A percentile compares a stretch with the other conserved stretches of the same genome.
Conservation (phyloP, 345 rosid genomes). For the Gossypium australe region DNA sequence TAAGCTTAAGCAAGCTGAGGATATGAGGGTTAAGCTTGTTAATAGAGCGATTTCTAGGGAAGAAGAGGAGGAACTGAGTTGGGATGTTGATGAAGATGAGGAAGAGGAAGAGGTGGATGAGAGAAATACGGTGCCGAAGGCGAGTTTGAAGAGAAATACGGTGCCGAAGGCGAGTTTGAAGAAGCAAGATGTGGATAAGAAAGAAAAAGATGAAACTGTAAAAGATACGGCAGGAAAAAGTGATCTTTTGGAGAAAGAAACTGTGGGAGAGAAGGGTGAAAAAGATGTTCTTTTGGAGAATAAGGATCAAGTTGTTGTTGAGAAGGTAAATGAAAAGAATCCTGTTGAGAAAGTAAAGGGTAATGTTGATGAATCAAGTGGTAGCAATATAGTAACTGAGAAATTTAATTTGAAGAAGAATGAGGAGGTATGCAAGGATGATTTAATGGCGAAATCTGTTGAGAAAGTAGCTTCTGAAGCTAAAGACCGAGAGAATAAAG, state of each 20-base stretch:
- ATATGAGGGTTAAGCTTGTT: slow-evolving; percentile 73
- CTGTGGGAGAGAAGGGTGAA: background rate
- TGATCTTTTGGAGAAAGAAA: slow-evolving; percentile 21
- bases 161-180: slow-evolving; percentile 19
- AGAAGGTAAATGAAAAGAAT: slow-evolving; percentile 10
- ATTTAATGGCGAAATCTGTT: slow-evolving; percentile 20
- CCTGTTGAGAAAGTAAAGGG: slow-evolving; percentile 2
- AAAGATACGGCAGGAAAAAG: slow-evolving; percentile 22
- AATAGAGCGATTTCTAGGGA: slow-evolving; percentile 72
- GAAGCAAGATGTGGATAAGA: slow-evolving; percentile 19
- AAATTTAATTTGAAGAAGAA: slow-evolving; percentile 19
- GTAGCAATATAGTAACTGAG: slow-evolving; percentile 13
- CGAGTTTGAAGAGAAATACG: slow-evolving; percentile 22
- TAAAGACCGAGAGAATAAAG: slow-evolving; percentile 21
- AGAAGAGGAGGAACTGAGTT: slow-evolving; percentile 74
- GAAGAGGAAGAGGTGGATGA: slow-evolving; percentile 23
- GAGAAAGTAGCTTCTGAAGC: slow-evolving; percentile 26
- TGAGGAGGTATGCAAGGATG: slow-evolving; percentile 14
- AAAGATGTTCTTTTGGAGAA: slow-evolving; percentile 6
- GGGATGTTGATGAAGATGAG: slow-evolving; percentile 77
- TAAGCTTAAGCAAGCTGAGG: slow-evolving; percentile 87
- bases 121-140: slow-evolving; percentile 14
- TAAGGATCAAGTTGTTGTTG: slow-evolving; percentile 18
- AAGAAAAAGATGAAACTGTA: slow-evolving; percentile 18
- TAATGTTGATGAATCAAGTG: slow-evolving; percentile 20